Base-by-base conservation (phyloP, 495 filamentous ascomycete genomes). In the Lentithecium fluviatile region DNA sequence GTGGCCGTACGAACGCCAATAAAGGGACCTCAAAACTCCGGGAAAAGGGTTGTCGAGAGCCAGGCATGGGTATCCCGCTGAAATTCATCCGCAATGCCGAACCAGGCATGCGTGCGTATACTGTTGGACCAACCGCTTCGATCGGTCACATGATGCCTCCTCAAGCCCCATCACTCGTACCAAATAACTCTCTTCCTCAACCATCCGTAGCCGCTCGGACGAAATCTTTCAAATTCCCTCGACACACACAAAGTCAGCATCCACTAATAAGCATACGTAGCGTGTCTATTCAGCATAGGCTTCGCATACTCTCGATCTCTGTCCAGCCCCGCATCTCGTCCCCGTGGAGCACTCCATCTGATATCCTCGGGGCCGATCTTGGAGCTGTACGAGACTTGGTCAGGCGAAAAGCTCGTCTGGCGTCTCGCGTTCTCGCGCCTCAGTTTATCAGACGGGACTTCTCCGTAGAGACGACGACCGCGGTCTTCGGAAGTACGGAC, bases 181-280 rank as follows among this genome's bases (percentile, higher is more conserved):
- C 29, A 13, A 29, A 34, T 2, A n/a, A 51, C 52, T 42, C 52
- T 54, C 34, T 34, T 15, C 45, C 49, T 24, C 37, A 12, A 3
- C 37, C 20, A 11, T 21, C 19, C 1, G 17, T 2, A 20, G 7
- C 13, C 23, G 24, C n/a, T 11, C 38, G 17, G 34, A 3, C 10
- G 25, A 19, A 40, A 11, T 4, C 38, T 21, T 4, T 11, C 38
- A 56, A 17, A 56, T 12, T 21, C 29, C 10, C 29, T 32, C 29
- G 10, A 32, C 29, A 32, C 29, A 10, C 29, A 32, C n/a, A 32
- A 32, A 32, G 15, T 24, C 17, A 15, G 37, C 40, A 24, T n/a
- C 23, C 40, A 11, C 59, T 67, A 67, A 45, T 67, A 67, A 32
- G 45, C 64, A 56, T 32, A 67, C 40, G 64, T 67, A 11, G 60